Conservation (phyloP, 2,329 filamentous ascomycete genomes). For the Venturia carpophila region DNA sequence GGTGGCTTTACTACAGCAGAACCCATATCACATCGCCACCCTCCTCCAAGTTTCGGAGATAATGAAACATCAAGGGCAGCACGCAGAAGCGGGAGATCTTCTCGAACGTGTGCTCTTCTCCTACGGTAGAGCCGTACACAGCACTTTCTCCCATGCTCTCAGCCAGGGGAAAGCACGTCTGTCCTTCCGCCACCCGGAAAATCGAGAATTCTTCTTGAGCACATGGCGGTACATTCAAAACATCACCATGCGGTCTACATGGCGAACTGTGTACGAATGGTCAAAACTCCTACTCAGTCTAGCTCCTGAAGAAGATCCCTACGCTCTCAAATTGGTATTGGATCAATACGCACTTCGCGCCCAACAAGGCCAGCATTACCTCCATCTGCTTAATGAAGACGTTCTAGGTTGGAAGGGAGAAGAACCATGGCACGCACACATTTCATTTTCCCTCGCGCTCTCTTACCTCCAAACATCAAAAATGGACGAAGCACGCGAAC, state of each 20-base stretch:
- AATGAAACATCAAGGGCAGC: conserved; percentile 83
- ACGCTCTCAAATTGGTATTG: conserved; percentile 70
- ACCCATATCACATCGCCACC: conserved; percentile 87
- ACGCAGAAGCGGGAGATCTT: conserved; percentile 76
- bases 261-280: conserved; percentile 90
- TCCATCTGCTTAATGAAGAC: conserved; percentile 53
- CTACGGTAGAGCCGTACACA: conserved; percentile 81
- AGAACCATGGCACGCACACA: conserved; percentile 22
- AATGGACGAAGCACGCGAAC: conserved; percentile 52
- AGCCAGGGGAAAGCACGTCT: conserved; percentile 71
- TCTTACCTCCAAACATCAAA: conserved; percentile 64
- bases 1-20: conserved; percentile 62
- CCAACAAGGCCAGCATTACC: conserved; percentile 65
- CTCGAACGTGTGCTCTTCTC: conserved; percentile 87
- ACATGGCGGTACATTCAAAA: conserved; percentile 83
- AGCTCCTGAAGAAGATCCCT: conserved; percentile 67
- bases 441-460: conserved; percentile 54
- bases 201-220: conserved; percentile 86
- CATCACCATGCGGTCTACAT: conserved; percentile 83
- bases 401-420: not conserved
- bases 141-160: conserved; percentile 68
- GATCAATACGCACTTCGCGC: conserved; percentile 81
- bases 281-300: conserved; percentile 73
- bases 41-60: conserved; percentile 91
- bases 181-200: conserved; percentile 74